phyloP scores from a whole-genome alignment of 2,329 filamentous ascomycete species.

The Colletotrichum paranaense region DNA sequence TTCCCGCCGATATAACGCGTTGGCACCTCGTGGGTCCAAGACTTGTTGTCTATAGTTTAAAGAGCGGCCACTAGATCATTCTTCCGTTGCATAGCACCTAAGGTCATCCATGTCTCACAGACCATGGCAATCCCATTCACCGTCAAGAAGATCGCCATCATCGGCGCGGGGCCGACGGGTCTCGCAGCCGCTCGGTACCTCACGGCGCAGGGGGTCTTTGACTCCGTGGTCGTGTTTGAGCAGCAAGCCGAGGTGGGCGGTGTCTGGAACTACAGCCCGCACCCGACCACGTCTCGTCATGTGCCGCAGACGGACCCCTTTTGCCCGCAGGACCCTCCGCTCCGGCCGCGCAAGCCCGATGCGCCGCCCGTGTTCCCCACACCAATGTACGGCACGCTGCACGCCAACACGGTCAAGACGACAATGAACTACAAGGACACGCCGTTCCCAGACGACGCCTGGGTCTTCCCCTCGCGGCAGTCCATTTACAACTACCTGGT shows the following conservation, averaged over 20 bases:
- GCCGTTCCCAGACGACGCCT: constrained; percentile 70
- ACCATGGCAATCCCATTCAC: constrained; percentile 48
- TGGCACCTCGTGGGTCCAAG: constrained; percentile 8
- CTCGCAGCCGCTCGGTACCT: constrained; percentile 86
- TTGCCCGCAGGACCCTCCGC: constrained; percentile 71
- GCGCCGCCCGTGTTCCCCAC: constrained; percentile 75
- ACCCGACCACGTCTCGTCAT: constrained; percentile 56
- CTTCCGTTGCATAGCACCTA: neutral
- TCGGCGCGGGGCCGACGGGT: constrained; percentile 86
- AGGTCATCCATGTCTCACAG: neutral
- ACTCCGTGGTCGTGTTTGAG: constrained; percentile 82
- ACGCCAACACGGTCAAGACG: constrained; percentile 86
- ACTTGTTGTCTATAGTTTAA: neutral
- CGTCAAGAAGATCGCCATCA: constrained; percentile 76
- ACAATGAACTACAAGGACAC: constrained; percentile 85
- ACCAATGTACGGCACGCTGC: constrained; percentile 83
- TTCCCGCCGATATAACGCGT: constrained; percentile 33
- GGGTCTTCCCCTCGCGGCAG: constrained; percentile 80
- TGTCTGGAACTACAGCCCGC: constrained; percentile 83
- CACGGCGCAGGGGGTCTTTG: constrained; percentile 73
- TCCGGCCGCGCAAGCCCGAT: constrained; percentile 53
- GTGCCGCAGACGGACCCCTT: constrained; percentile 78
- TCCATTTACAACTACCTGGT: constrained; percentile 80
- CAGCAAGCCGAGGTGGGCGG: constrained; percentile 83
- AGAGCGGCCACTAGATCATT: neutral